phyloP scores from a whole-genome alignment of 805 yeast genomes.

The Saturnispora galanensis region DNA sequence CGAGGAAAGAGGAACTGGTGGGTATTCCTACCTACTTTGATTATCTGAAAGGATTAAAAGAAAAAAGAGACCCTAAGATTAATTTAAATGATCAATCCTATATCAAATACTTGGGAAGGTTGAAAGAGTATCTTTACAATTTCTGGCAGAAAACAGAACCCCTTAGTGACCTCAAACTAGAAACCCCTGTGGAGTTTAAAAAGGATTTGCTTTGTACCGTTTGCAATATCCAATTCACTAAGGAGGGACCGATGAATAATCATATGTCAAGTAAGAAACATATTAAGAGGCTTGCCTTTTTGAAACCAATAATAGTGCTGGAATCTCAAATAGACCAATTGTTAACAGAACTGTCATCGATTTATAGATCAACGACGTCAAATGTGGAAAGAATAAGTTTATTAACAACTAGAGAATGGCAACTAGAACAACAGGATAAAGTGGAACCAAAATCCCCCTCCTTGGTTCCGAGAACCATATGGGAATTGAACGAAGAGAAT shows the following conservation, averaged over 20 bases:
- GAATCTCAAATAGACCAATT: background rate
- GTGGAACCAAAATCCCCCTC: constrained; percentile 9
- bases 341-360: constrained; percentile 25
- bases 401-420: constrained; percentile 61
- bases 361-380: constrained; percentile 40
- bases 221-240: constrained; percentile 3
- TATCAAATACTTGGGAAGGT: constrained; percentile 32
- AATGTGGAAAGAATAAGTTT: constrained; percentile 58
- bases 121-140: constrained; percentile 39
- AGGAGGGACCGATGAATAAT: constrained; percentile 4
- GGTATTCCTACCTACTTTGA: constrained; percentile 15
- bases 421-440: constrained; percentile 39
- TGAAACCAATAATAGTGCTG: background rate
- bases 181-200: background rate
- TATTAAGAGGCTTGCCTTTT: background rate
- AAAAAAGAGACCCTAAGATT: constrained; percentile 18
- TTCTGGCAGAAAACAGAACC: constrained; percentile 40
- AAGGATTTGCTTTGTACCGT: background rate
- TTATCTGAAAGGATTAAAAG: constrained; percentile 10
- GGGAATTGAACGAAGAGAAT: constrained; percentile 16
- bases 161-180: constrained; percentile 30
- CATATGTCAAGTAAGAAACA: constrained; percentile 5
- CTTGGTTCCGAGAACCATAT: constrained; percentile 1
- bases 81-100: constrained; percentile 27
- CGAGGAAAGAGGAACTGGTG: constrained; percentile 13